These are phyloP conservation scores for Calonectria hawksworthii DNA, from an alignment of 2,329 filamentous ascomycete species.

Conservation along the genomic window DNA sequence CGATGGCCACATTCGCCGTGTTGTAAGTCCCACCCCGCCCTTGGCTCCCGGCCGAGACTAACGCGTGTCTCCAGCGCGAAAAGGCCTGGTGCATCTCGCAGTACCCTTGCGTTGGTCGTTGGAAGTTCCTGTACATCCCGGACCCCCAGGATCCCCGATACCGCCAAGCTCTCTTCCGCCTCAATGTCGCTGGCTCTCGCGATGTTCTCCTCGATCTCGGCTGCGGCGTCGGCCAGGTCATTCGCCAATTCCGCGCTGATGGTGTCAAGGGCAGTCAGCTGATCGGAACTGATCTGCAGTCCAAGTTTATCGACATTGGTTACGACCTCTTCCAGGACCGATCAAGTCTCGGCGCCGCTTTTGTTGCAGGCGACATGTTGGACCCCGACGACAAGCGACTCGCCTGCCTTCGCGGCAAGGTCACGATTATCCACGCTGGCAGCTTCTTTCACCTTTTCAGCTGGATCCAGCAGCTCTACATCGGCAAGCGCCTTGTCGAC, in stretches of 20 bases:
- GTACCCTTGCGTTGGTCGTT: conserved; percentile 63
- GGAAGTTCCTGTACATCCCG: conserved; percentile 63
- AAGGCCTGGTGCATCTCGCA: conserved; percentile 61
- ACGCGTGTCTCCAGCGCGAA: conserved; percentile 54
- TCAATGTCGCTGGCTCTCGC: conserved; percentile 54
- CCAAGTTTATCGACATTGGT: conserved; percentile 68
- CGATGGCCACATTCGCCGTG: conserved; percentile 52
- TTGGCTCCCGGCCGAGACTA: conserved; percentile 26
- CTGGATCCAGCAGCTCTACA: conserved; percentile 61
- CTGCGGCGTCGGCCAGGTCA: conserved; percentile 64
- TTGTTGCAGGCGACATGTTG: conserved; percentile 66
- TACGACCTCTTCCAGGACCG: conserved; percentile 76
- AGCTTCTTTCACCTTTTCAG: conserved; percentile 66
- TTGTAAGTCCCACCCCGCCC: conserved; percentile 47
- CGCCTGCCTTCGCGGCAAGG: conserved; percentile 53
- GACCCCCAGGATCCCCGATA: conserved; percentile 58
- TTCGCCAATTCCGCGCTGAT: conserved; percentile 64
- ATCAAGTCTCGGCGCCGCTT: conserved; percentile 59
- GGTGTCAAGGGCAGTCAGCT: conserved; percentile 63
- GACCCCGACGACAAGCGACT: conserved; percentile 55
- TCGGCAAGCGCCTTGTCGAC: conserved; percentile 59
- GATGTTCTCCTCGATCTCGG: conserved; percentile 64
- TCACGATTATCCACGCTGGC: conserved; percentile 63
- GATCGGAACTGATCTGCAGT: conserved; percentile 64
- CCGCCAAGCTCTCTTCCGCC: conserved; percentile 57